Evolutionary conservation across 108 stramenopile genomes (phyloP).

Genomic region (Discostella stelligeroides): DNA sequence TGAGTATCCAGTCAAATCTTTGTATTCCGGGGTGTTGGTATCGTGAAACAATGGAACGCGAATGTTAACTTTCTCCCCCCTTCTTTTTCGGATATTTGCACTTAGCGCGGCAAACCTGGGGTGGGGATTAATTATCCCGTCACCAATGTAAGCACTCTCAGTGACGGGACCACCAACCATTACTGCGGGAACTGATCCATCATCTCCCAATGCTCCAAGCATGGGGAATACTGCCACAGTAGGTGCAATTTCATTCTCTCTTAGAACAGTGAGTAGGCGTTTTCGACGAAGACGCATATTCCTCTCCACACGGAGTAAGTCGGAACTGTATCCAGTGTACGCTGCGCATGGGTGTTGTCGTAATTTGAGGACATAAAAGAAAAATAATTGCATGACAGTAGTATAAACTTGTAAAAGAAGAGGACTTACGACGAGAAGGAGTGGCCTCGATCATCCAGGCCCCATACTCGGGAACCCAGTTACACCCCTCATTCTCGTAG

Average conservation of each 20-base stretch:
- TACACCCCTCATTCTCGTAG: conserved; percentile 82
- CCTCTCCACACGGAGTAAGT: conserved; percentile 96
- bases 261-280: conserved; percentile 86
- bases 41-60: conserved; percentile 95
- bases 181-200: conserved; percentile 77
- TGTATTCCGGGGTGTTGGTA: conserved; percentile 88
- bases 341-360: background rate
- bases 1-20: conserved; percentile 37
- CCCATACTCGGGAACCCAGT: conserved; percentile 97
- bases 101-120: conserved; percentile 97
- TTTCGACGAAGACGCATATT: conserved; percentile 97
- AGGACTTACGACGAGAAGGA: conserved; percentile 72
- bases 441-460: conserved; percentile 99
- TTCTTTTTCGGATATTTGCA: conserved; percentile 92
- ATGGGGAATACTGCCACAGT: conserved; percentile 89
- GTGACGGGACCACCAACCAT: conserved; percentile 86
- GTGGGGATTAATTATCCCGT: conserved; percentile 97
- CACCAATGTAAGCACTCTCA: conserved; percentile 91
- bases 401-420: no score
- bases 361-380: background rate
- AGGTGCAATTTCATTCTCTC: conserved; percentile 91
- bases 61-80: conserved; percentile 93
- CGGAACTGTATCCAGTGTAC: conserved; percentile 90
- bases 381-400: background rate
- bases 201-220: conserved; percentile 81